A percentile compares a stretch with the other conserved stretches of the same genome.
Conservation (phyloP, 2,329 filamentous ascomycete genomes). For the Diaporthe sp. region DNA sequence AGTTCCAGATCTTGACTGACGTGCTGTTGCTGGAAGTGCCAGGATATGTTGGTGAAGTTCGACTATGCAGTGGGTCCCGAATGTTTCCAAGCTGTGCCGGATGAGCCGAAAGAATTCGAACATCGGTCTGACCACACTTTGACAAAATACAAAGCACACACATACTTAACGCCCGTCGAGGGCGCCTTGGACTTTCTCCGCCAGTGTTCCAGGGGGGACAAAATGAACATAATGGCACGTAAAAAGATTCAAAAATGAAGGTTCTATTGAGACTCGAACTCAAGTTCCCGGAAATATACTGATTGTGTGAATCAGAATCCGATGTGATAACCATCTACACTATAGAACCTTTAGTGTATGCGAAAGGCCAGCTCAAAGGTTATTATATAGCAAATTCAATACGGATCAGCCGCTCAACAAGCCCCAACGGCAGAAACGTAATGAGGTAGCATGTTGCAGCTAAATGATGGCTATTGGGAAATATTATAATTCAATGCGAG, state of each 20-base stretch:
- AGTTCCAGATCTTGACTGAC: not conserved
- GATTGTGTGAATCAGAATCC: conserved; percentile 35
- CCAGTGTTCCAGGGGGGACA: too few species aligned
- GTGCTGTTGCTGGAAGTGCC: not conserved
- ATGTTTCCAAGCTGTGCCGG: not conserved
- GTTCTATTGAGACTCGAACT: conserved; percentile 34
- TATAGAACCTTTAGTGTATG: conserved; percentile 23
- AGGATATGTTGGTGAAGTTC: not conserved
- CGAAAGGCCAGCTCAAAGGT: rapidly evolving
- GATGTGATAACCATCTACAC: conserved; percentile 40
- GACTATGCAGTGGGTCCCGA: not conserved
- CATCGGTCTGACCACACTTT: not conserved
- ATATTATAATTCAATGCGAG: not conserved
- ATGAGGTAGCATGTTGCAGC: too few species aligned
- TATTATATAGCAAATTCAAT: too few species aligned
- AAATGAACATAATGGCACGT: too few species aligned
- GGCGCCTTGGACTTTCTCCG: too few species aligned
- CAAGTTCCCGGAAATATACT: conserved; percentile 25
- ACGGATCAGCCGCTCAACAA: too few species aligned
- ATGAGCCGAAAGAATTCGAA: not conserved
- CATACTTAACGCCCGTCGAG: too few species aligned
- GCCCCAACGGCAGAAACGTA: too few species aligned
- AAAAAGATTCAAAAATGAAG: not conserved
- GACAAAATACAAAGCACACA: not conserved
- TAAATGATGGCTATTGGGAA: not conserved